Conservation (phyloP, 805 yeast species). For the Wickerhamomyces ciferrii region DNA sequence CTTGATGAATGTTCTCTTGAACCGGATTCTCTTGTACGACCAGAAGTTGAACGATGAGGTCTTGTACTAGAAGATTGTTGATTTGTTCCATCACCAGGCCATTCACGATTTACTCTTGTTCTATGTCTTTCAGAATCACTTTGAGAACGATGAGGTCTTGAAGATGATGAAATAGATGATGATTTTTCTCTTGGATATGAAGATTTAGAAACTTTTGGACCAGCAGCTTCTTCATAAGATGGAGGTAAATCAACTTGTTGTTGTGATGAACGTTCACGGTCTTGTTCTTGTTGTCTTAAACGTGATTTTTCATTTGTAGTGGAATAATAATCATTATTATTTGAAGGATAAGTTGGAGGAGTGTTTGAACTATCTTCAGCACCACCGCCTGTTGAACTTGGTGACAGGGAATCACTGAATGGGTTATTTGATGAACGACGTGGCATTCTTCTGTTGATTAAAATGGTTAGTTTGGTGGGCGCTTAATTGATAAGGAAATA, state of each 20-base stretch:
- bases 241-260: conserved; percentile 43
- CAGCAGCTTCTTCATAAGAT: conserved; percentile 66
- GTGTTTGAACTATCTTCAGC: conserved; percentile 17
- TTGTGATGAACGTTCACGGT: conserved; percentile 10
- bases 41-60: conserved; percentile 7
- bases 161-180: conserved; percentile 17
- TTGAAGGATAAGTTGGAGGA: conserved; percentile 29
- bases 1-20: conserved; percentile 1
- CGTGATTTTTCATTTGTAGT: conserved; percentile 18
- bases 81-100: conserved; percentile 3
- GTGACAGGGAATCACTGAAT: conserved; percentile 42
- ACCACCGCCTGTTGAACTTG: conserved; percentile 31
- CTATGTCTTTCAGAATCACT: conserved; percentile 8
- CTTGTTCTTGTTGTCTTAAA: conserved; percentile 7
- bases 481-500: too few species aligned
- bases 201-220: conserved; percentile 31
- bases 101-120: conserved; percentile 5
- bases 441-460: conserved; percentile 11
- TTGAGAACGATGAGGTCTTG: conserved; percentile 21
- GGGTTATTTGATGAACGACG: conserved; percentile 41
- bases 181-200: conserved; percentile 55
- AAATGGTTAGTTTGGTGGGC: neutral
- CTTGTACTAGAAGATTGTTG: neutral
- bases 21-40: neutral
- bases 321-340: conserved; percentile 24